Evolutionary conservation across 2,329 filamentous ascomycete species (phyloP).

Genomic region (Ceratocystis harringtonii): DNA sequence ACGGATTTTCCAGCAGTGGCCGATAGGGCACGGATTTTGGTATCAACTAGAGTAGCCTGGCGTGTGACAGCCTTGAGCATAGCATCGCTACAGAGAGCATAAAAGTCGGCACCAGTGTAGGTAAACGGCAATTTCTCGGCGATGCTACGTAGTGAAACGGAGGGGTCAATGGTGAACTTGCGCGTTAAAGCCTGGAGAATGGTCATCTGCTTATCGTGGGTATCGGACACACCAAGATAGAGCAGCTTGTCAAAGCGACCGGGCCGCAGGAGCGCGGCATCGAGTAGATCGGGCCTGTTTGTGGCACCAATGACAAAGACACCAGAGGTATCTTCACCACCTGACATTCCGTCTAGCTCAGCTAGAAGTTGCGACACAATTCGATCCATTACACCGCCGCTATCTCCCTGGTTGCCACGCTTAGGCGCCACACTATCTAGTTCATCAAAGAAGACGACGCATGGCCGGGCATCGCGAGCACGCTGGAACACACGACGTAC

Average conservation of each 20-base stretch:
- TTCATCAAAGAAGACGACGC: slow-evolving; percentile 88
- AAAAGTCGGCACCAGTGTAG: slow-evolving; percentile 94
- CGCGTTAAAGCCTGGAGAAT: slow-evolving; percentile 88
- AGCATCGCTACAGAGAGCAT: slow-evolving; percentile 90
- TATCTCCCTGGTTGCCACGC: slow-evolving; percentile 91
- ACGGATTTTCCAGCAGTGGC: slow-evolving; percentile 37
- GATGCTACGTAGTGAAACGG: slow-evolving; percentile 59
- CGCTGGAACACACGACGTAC: slow-evolving; percentile 79
- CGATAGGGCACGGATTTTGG: slow-evolving; percentile 62
- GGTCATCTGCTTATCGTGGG: slow-evolving; percentile 86
- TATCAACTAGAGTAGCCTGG: slow-evolving; percentile 69
- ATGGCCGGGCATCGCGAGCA: slow-evolving; percentile 70
- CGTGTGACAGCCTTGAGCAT: slow-evolving; percentile 98
- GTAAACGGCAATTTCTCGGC: slow-evolving; percentile 75
- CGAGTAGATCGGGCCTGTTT: slow-evolving; percentile 82
- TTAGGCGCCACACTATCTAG: slow-evolving; percentile 89
- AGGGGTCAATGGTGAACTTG: slow-evolving; percentile 80
- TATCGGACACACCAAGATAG: slow-evolving; percentile 90
- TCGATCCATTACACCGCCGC: slow-evolving; percentile 93
- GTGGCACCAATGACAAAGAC: slow-evolving; percentile 97
- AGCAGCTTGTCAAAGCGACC: slow-evolving; percentile 98
- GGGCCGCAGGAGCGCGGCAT: slow-evolving; percentile 75
- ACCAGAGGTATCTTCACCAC: slow-evolving; percentile 45
- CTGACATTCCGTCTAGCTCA: slow-evolving; percentile 91
- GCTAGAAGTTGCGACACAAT: slow-evolving; percentile 91